Base-by-base conservation (phyloP, 371 early-diverging fungal genomes). In the Lichtheimia ramosa region DNA sequence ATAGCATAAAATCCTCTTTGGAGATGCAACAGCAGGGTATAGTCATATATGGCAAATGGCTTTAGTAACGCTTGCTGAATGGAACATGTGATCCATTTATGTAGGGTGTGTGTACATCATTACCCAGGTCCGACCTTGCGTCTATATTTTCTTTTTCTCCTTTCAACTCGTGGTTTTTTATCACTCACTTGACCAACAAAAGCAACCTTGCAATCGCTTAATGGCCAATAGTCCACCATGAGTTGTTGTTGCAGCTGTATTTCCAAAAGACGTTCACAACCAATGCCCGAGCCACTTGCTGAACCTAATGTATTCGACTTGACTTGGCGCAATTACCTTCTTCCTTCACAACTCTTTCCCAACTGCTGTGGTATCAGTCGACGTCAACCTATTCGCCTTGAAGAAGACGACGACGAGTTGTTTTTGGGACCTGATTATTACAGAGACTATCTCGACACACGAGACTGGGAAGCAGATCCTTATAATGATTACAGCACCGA, bases 311-410 rank as follows among this genome's bases (percentile, higher is more conserved):
- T 73, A 8, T 79, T 79, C 58, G 79, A 79, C 49, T 59, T 79
- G 21, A 79, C 79, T 4, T 79, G 79, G 79, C 63, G 66, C 52
- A 75, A 79, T 48, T 79, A 79, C 49, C 43, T 79, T 43, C 41
- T 59, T 51, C 76, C 79, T 20, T 61, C 66, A 14, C 70, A 67
- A 16, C 57, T 74, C 39, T 66, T 63, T 20, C 16, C 54, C 15
- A 62, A 58, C 21, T 75, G 75, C 28, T n/a, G 61, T 27, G 27
- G 54, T 49, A 59, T 53, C 20, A 55, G 27, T 16, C 58, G 59
- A 34, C 48, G 51, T 43, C 64, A 51, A 43, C 54, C 46, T 15
- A 73, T 73, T 56, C 76, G 62, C 14, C 54, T 73, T 10, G 76
- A 71, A 24, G 71, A 70, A 16, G 70, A 74, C 39, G 69, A 75